Conservation (phyloP, 2,329 filamentous ascomycete species). For the Oidium heveae region DNA sequence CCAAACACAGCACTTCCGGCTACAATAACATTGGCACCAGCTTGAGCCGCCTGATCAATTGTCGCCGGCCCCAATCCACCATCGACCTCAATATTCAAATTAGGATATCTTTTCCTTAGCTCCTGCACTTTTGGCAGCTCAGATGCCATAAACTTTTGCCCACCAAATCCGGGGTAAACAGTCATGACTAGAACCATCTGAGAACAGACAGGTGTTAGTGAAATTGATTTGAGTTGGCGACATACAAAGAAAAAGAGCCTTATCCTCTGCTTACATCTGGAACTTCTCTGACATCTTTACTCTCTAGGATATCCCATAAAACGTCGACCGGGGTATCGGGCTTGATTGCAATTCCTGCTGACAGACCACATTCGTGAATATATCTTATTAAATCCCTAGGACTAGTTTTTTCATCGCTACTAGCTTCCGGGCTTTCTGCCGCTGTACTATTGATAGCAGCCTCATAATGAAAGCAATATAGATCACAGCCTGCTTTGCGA, state of each 20-base stretch:
- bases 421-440: slow-evolving; percentile 51
- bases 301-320: slow-evolving; percentile 71
- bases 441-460: slow-evolving; percentile 65
- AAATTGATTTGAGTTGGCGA: background rate
- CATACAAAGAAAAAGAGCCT: background rate
- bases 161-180: slow-evolving; percentile 88
- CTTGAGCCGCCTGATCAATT: slow-evolving; percentile 81
- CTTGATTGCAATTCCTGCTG: slow-evolving; percentile 89
- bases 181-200: slow-evolving; percentile 99
- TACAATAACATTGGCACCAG: slow-evolving; percentile 93
- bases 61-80: slow-evolving; percentile 72
- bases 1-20: slow-evolving; percentile 91
- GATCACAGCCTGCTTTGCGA: slow-evolving; percentile 74
- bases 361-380: slow-evolving; percentile 69
- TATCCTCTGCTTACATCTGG: slow-evolving; percentile 46
- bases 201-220: background rate
- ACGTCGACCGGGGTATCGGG: slow-evolving; percentile 78
- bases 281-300: slow-evolving; percentile 41
- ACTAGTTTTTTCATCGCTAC: slow-evolving; percentile 45
- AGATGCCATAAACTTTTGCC: slow-evolving; percentile 94
- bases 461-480: slow-evolving; percentile 99
- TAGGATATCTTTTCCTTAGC: slow-evolving; percentile 60
- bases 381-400: slow-evolving; percentile 70
- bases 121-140: slow-evolving; percentile 84
- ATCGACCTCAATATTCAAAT: slow-evolving; percentile 93